phyloP scores from a whole-genome alignment of 108 stramenopile genomes.

The Cyclotella cryptica region DNA sequence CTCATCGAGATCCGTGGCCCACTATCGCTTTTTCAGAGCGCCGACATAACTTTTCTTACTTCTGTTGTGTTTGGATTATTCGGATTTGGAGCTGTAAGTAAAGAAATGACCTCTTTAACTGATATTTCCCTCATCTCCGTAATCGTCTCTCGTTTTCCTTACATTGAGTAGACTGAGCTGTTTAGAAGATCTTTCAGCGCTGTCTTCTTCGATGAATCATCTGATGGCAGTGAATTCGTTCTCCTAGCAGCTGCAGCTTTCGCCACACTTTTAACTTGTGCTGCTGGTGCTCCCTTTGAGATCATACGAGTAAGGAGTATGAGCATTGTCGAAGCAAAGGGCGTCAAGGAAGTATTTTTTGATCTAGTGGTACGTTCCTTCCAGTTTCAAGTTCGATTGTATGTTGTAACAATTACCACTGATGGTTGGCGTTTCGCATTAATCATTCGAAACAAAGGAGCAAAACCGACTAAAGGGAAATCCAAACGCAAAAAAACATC shows the following conservation, averaged over 20 bases:
- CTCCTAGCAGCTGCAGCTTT: slow-evolving; percentile 77
- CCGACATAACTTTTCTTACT: slow-evolving; percentile 90
- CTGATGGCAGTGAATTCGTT: slow-evolving; percentile 60
- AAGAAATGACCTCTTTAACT: too few species aligned
- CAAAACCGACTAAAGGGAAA: slow-evolving; percentile 41
- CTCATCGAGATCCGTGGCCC: slow-evolving; percentile 73
- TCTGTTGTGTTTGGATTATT: slow-evolving; percentile 87
- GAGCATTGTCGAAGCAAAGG: slow-evolving; percentile 64
- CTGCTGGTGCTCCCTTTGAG: slow-evolving; percentile 73
- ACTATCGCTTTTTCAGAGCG: slow-evolving; percentile 80
- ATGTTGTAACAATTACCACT: neutral
- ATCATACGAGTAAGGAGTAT: slow-evolving; percentile 80
- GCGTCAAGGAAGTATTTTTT: slow-evolving; percentile 62
- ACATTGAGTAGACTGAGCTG: slow-evolving; percentile 64
- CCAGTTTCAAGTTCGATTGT: neutral
- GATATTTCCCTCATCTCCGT: too few species aligned
- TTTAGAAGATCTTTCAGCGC: slow-evolving; percentile 84
- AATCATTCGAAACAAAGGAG: slow-evolving; percentile 17
- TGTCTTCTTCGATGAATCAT: slow-evolving; percentile 62
- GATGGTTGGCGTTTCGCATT: neutral
- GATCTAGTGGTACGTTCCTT: slow-evolving; percentile 62
- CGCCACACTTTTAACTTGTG: slow-evolving; percentile 74
- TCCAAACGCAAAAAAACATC: neutral
- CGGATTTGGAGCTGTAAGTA: slow-evolving; percentile 80
- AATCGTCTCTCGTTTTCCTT: neutral